A percentile compares a stretch with the other conserved stretches of the same genome.
Conservation (phyloP, 441 rosid species). For the Biscutella laevigata region DNA sequence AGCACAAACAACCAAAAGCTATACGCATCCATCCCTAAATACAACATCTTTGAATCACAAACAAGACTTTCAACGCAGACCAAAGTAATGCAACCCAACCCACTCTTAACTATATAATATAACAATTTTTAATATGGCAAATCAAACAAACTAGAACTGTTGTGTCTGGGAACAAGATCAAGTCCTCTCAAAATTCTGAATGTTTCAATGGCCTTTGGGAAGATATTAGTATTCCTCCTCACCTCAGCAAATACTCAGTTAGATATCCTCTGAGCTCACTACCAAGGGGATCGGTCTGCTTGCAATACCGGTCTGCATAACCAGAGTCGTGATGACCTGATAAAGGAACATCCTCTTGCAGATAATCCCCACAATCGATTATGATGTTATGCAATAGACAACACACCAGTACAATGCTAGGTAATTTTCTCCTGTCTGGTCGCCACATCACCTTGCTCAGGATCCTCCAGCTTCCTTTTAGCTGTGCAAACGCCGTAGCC, state of each 20-base stretch:
- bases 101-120: not conserved
- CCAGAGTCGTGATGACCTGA: constrained; percentile 61
- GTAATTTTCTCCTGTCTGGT: constrained; percentile 81
- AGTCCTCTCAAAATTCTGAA: not conserved
- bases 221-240: too few species aligned
- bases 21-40: too few species aligned
- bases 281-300: constrained; percentile 56
- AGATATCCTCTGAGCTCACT: constrained; percentile 44
- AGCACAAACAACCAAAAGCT: constrained; percentile 14
- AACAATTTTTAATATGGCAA: not conserved
- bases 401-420: constrained; percentile 78
- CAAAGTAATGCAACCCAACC: constrained; percentile 10
- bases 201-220: not conserved
- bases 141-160: not conserved
- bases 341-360: constrained; percentile 61
- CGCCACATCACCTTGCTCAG: constrained; percentile 96
- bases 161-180: not conserved
- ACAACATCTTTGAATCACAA: not conserved
- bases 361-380: constrained; percentile 61
- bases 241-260: constrained; percentile 37
- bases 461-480: constrained; percentile 89
- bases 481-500: constrained; percentile 59
- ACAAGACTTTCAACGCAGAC: constrained; percentile 16
- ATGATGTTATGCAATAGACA: constrained; percentile 79
- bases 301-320: constrained; percentile 51